Conservation (phyloP, 768 basidiomycete genomes). For the Lentinula sp. region DNA sequence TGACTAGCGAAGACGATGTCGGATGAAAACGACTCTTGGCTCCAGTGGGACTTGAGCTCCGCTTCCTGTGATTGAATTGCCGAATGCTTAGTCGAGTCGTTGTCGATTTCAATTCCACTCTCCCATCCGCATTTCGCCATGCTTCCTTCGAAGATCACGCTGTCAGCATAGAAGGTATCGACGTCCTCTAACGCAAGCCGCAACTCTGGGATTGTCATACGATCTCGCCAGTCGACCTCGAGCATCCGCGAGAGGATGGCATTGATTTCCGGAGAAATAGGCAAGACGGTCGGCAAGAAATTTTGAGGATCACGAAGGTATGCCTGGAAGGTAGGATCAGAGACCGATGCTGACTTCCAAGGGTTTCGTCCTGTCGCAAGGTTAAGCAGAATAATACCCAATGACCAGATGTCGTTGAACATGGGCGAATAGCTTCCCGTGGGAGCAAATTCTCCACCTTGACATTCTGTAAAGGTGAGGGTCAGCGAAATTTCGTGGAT, state of each 20-base stretch:
- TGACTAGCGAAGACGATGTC: constrained; percentile 40
- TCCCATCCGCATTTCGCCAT: constrained; percentile 79
- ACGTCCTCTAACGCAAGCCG: constrained; percentile 52
- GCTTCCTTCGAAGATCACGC: constrained; percentile 73
- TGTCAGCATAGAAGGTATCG: constrained; percentile 64
- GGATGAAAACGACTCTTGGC: constrained; percentile 42
- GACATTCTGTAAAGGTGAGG: constrained; percentile 65
- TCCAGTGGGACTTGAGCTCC: constrained; percentile 51
- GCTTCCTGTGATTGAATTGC: constrained; percentile 20
- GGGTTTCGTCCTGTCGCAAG: constrained; percentile 93
- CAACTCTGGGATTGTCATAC: constrained; percentile 45
- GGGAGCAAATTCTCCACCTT: constrained; percentile 63
- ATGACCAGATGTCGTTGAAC: constrained; percentile 93
- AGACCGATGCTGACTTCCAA: constrained; percentile 81
- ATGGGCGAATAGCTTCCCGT: constrained; percentile 75
- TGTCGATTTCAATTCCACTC: constrained; percentile 64
- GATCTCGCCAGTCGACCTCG: constrained; percentile 59
- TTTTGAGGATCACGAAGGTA: constrained; percentile 71
- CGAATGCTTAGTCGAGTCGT: constrained; percentile 43
- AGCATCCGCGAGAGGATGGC: constrained; percentile 70
- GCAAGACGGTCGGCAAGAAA: constrained; percentile 83
- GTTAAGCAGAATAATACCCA: constrained; percentile 95
- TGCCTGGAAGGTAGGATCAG: constrained; percentile 86
- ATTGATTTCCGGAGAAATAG: constrained; percentile 72
- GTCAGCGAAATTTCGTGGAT: constrained; percentile 13